Evolutionary conservation across 2,329 filamentous ascomycete species (phyloP), one percentile per base, ranked within the genome.

Genomic region (Fusarium sambucinum): DNA sequence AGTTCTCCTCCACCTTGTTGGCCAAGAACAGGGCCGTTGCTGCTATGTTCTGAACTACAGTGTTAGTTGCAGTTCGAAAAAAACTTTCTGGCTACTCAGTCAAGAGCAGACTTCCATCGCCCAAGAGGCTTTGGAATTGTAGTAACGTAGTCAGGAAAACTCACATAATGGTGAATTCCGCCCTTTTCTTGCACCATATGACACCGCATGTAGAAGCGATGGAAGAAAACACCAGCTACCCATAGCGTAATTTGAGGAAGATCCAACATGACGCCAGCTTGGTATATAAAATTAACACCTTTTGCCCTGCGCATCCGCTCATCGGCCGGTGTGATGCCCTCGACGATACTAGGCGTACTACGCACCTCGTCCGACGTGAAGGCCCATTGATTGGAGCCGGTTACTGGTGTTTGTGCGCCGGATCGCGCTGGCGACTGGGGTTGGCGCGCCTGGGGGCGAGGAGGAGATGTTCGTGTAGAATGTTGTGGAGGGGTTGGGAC

Each of bases 1-100:
- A 96, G 77, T 96, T 97, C 77, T 99, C 96, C 77, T 99, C 95
- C 21, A 96, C 95, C 79, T 99, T 99, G 72, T 96, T 97, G 11
- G 96, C 95, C 12, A 99, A 86, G 73, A 98, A 99, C 3, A 99
- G 85, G 3, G 94, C 88, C 1, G 94, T 97, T 0, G 94, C 96
- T 13, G 94, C 96, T 62, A 97, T 93, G 73, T 90, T 90, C 89
- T 91, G 69, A 40, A 52, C 23, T 25, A 19, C 12, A 37, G 30
- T 29, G 59, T 76, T 51, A 73, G 66, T 55, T 25, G 42, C 33
- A 59, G 27, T 32, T 44, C 37, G 35, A 47, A 38, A 40, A 44
- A 47, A 53, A 19, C 23, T 35, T 54, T 30, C 29, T 46, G 33
- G 25, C 25, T 51, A 33, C 46, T 44, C 13, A 32, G 19, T 27